These are phyloP conservation scores for Linanthus parryae DNA, from an alignment of 148 eudicot species.

Conservation along the genomic window DNA sequence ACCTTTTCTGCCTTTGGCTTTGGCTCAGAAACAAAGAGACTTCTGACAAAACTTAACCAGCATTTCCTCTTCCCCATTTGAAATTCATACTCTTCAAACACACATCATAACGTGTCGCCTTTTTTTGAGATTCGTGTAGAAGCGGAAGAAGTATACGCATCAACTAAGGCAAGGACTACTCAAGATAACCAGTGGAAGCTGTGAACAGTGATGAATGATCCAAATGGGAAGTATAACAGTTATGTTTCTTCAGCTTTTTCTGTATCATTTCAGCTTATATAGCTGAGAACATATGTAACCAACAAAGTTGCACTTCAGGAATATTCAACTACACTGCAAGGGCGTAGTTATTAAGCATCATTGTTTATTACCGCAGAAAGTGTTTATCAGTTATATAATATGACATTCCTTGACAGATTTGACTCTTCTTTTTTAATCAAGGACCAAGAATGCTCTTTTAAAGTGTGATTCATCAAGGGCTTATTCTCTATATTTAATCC, in stretches of 20 bases:
- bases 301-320: background rate
- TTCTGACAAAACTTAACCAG: conserved; percentile 59
- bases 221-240: background rate
- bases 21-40: conserved; percentile 46
- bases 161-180: too few relatives aligned
- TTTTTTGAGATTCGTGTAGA: background rate
- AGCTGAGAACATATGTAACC: conserved; percentile 3
- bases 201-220: background rate
- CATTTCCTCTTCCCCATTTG: conserved; percentile 66
- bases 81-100: conserved; percentile 10
- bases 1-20: conserved; percentile 54
- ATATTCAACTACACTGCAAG: background rate
- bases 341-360: conserved; percentile 2
- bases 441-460: background rate
- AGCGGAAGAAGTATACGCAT: background rate
- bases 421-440: background rate
- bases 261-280: conserved; percentile 2
- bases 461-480: background rate
- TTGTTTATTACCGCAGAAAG: too few relatives aligned
- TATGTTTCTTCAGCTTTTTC: background rate
- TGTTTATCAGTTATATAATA: conserved; percentile 4
- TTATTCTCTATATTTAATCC: too few relatives aligned
- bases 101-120: conserved; percentile 2
- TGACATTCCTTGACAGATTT: conserved; percentile 1
- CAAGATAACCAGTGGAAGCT: too few relatives aligned